Percentiles rank a stretch among this genome's conserved stretches.
Conservation (phyloP, 2,329 filamentous ascomycete genomes). For the Fonsecaea pedrosoi region DNA sequence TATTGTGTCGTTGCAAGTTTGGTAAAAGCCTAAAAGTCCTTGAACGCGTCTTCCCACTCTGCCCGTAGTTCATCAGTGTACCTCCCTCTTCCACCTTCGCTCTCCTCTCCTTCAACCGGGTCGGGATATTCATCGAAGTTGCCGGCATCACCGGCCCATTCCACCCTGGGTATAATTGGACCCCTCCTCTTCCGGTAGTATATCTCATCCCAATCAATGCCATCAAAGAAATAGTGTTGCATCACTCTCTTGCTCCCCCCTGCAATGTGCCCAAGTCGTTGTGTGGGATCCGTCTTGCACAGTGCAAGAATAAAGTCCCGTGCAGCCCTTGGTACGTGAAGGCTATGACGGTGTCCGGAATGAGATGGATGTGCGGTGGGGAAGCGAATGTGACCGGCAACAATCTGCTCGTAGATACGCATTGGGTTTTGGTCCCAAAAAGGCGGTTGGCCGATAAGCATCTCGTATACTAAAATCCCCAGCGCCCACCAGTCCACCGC, state of each 20-base stretch:
- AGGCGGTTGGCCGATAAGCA: constrained; percentile 70
- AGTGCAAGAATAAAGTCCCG: constrained; percentile 67
- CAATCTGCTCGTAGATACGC: constrained; percentile 73
- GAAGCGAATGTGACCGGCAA: constrained; percentile 67
- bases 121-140: constrained; percentile 72
- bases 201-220: constrained; percentile 68
- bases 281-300: constrained; percentile 68
- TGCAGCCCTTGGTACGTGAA: constrained; percentile 51
- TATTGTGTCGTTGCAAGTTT: neutral
- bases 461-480: constrained; percentile 71
- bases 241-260: constrained; percentile 66
- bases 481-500: constrained; percentile 75
- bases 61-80: constrained; percentile 67
- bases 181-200: constrained; percentile 66
- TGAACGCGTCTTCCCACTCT: constrained; percentile 66
- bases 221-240: constrained; percentile 66
- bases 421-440: constrained; percentile 74
- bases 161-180: constrained; percentile 67
- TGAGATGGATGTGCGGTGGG: constrained; percentile 62
- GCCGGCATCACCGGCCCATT: constrained; percentile 65
- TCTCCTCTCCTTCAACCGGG: constrained; percentile 58
- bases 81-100: constrained; percentile 48
- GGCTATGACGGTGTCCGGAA: constrained; percentile 34
- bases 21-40: constrained; percentile 59
- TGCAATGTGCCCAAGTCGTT: constrained; percentile 68